These are phyloP conservation scores for Suillus luteus DNA, from an alignment of 768 basidiomycete genomes.

Conservation along the genomic window DNA sequence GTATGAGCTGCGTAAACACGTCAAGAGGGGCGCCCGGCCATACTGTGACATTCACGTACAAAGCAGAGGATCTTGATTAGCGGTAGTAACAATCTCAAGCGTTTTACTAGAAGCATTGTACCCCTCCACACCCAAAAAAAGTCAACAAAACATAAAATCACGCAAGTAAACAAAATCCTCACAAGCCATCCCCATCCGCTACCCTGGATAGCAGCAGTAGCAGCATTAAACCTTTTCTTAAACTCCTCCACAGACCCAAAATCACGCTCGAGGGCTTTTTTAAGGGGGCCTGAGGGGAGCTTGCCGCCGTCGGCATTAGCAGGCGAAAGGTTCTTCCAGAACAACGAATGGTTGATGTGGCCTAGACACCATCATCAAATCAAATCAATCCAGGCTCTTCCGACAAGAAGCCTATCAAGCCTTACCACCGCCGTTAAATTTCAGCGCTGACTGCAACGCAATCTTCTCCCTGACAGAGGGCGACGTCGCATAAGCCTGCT, in stretches of 20 bases:
- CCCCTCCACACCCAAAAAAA: conserved; percentile 46
- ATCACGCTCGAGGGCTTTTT: conserved; percentile 71
- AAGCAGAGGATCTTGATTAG: conserved; percentile 95
- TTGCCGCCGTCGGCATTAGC: conserved; percentile 60
- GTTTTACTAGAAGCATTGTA: conserved; percentile 65
- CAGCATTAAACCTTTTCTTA: conserved; percentile 84
- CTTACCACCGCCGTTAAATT: conserved; percentile 95
- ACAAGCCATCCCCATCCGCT: conserved; percentile 99
- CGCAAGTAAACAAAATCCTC: background rate
- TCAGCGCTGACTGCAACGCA: conserved; percentile 85
- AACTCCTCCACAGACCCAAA: conserved; percentile 89
- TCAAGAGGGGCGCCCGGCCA: conserved; percentile 15
- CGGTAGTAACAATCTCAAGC: conserved; percentile 89
- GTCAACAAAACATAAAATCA: background rate
- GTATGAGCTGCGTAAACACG: conserved; percentile 57
- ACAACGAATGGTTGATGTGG: conserved; percentile 93
- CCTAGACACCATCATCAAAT: conserved; percentile 45
- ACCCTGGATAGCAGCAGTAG: conserved; percentile 91
- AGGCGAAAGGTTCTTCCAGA: conserved; percentile 98
- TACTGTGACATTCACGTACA: conserved; percentile 36
- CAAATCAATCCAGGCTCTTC: background rate
- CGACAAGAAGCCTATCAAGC: background rate
- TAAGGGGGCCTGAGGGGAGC: conserved; percentile 66
- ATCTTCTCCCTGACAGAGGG: conserved; percentile 74
- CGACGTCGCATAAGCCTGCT: conserved; percentile 73